A percentile compares a stretch with the other conserved stretches of the same genome.
phyloP scores from a whole-genome alignment of 257 asterid genomes.

The Sherardia arvensis region DNA sequence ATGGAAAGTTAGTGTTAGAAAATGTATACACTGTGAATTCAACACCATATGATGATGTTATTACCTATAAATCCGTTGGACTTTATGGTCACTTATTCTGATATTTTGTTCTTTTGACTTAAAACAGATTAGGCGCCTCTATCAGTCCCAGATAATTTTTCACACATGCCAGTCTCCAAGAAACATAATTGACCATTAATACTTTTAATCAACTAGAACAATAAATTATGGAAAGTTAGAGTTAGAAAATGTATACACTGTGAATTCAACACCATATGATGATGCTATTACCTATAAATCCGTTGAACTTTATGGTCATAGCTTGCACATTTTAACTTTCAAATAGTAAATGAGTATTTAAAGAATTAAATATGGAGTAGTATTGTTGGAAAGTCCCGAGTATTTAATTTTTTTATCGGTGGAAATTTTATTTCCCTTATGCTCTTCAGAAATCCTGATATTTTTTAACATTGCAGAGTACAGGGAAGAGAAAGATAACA shows the following conservation, averaged over 20 bases:
- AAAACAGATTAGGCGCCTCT: too few species aligned
- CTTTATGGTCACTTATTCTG: not conserved
- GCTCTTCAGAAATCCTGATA: slow-evolving; percentile 17
- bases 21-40: too few species aligned
- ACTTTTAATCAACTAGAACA: not conserved
- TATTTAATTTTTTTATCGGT: not conserved
- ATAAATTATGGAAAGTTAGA: not conserved
- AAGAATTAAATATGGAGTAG: not conserved
- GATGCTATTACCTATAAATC: not conserved
- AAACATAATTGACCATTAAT: too few species aligned
- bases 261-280: not conserved
- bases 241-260: too few species aligned
- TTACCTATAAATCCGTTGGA: not conserved
- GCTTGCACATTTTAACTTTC: not conserved
- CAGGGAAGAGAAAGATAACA: slow-evolving; percentile 86
- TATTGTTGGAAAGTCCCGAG: not conserved
- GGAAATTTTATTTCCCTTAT: not conserved
- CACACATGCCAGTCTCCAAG: too few species aligned
- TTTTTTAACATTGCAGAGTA: slow-evolving; percentile 58
- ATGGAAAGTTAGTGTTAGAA: not conserved
- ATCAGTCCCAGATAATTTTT: too few species aligned
- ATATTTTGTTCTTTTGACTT: too few species aligned
- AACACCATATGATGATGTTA: not conserved
- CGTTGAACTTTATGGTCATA: not conserved
- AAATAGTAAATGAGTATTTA: not conserved